phyloP scores from a whole-genome alignment of 805 yeast species.

The Kazachstania taianensis region DNA sequence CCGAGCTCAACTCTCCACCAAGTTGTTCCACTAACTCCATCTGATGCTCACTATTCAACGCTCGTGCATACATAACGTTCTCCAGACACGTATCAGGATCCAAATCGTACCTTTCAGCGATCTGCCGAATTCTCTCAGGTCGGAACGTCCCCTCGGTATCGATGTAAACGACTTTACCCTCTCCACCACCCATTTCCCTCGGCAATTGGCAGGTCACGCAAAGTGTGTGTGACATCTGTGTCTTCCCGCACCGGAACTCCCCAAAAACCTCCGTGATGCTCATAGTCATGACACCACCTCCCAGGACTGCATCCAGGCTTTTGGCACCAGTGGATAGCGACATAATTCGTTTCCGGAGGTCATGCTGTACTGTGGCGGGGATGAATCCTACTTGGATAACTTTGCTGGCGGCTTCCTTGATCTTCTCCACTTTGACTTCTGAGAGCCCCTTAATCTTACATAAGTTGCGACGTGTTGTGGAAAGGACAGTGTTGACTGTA shows the following conservation, averaged over 20 bases:
- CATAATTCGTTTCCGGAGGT: slow-evolving; percentile 51
- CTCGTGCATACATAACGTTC: slow-evolving; percentile 66
- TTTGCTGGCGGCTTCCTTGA: slow-evolving; percentile 63
- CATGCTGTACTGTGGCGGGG: slow-evolving; percentile 61
- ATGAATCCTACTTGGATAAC: slow-evolving; percentile 59
- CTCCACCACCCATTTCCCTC: slow-evolving; percentile 63
- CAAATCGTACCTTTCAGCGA: slow-evolving; percentile 59
- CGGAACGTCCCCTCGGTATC: slow-evolving; percentile 79
- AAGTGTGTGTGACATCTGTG: slow-evolving; percentile 71
- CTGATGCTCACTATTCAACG: slow-evolving; percentile 71
- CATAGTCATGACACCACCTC: slow-evolving; percentile 72
- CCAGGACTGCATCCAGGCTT: slow-evolving; percentile 55
- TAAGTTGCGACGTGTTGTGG: slow-evolving; percentile 56
- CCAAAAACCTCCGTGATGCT: slow-evolving; percentile 74
- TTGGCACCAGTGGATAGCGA: slow-evolving; percentile 63
- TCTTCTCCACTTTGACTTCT: slow-evolving; percentile 69
- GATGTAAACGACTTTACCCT: slow-evolving; percentile 69
- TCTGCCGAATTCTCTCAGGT: slow-evolving; percentile 55
- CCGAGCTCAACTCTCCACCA: slow-evolving; percentile 57
- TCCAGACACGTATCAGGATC: slow-evolving; percentile 62
- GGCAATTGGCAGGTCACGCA: slow-evolving; percentile 72
- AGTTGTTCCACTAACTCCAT: slow-evolving; percentile 59
- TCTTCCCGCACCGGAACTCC: slow-evolving; percentile 71
- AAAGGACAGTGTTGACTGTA: slow-evolving; percentile 47
- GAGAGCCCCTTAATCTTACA: slow-evolving; percentile 60